Base-by-base conservation (phyloP, 495 filamentous ascomycete species). In the Xanthoparmelia taractica region DNA sequence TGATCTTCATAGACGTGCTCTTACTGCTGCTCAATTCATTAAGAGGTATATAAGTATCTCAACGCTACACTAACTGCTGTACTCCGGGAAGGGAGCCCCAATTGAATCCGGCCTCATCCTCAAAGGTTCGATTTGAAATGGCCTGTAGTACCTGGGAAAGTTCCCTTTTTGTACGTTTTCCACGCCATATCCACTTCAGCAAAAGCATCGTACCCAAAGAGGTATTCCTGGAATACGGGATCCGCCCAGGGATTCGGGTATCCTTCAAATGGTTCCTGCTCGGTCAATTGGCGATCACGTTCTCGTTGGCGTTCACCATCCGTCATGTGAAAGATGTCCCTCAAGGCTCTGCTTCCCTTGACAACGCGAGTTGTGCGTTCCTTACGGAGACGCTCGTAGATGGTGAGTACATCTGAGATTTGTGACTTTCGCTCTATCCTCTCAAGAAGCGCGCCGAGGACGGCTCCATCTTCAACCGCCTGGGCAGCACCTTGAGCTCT, bases 391-490 rank as follows among this genome's bases (percentile, higher is more conserved):
- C 64, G 56, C 61, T 84, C 75, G 56, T 84, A 84, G 6, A 73
- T 73, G 17, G 73, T 61, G 25, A 85, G 73, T 0, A 76, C 78
- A 2, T 60, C 61, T 10, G 74, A 72, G 20, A 82, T 75, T 12
- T 81, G 76, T 12, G 66, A 61, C 10, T 65, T 73, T 8, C 72
- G 69, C 10, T 71, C 68, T 52, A 82, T 78, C 4, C 63, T 68
- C 2, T 73, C 75, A 12, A 84, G 70, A 2, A 84, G 69, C 6
- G 76, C 68, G 3, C 80, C 82, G 8, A 83, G 71, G 0, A 80
- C 80, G 17, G 80, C 82, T 8, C 79, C 81, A 59, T 84, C 81
- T 69, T 84, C 81, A 43, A 84, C 74, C 20, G 80, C 77, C 56
- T 77, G 76, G 12, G 80, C 80, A 8, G 82, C 80, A 25, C 81